Conservation (phyloP, 1,284 basidiomycete genomes). For the Leccinum fuscescens region DNA sequence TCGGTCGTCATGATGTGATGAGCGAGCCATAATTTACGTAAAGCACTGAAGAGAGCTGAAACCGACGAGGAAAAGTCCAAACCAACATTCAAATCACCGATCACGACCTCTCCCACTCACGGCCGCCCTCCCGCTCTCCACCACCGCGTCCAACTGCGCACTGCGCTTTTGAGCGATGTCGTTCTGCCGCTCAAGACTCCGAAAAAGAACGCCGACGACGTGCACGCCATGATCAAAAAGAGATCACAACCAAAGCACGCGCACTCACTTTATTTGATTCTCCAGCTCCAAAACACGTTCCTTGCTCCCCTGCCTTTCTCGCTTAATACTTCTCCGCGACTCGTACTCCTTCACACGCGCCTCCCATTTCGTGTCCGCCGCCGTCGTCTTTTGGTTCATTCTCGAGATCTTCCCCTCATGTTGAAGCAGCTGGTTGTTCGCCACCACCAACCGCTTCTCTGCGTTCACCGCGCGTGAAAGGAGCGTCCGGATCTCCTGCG, state of each 20-base stretch:
- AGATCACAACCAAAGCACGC: not conserved
- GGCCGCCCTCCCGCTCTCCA: constrained; percentile 28
- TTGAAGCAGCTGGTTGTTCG: constrained; percentile 78
- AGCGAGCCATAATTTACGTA: not conserved
- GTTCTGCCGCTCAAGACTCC: constrained; percentile 66
- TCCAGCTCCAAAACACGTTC: constrained; percentile 75
- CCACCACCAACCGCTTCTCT: constrained; percentile 78
- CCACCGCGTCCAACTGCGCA: constrained; percentile 62
- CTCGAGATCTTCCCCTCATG: constrained; percentile 81
- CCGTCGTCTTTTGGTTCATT: constrained; percentile 66
- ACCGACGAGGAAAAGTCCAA: not conserved
- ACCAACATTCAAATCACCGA: constrained; percentile 18
- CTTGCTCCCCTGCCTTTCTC: constrained; percentile 93
- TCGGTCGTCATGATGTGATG: not conserved
- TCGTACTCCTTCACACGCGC: constrained; percentile 92
- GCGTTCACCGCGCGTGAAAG: constrained; percentile 73
- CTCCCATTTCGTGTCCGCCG: constrained; percentile 87
- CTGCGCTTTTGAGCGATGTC: constrained; percentile 70
- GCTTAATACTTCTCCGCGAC: constrained; percentile 86
- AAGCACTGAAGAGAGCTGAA: not conserved
- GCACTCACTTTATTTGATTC: constrained; percentile 60
- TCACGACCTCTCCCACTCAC: constrained; percentile 19
- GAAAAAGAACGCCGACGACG: constrained; percentile 26
- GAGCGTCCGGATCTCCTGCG: constrained; percentile 70
- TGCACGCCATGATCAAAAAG: not conserved